Conservation (phyloP, 768 basidiomycete genomes). For the Fibroporia radiculosa region DNA sequence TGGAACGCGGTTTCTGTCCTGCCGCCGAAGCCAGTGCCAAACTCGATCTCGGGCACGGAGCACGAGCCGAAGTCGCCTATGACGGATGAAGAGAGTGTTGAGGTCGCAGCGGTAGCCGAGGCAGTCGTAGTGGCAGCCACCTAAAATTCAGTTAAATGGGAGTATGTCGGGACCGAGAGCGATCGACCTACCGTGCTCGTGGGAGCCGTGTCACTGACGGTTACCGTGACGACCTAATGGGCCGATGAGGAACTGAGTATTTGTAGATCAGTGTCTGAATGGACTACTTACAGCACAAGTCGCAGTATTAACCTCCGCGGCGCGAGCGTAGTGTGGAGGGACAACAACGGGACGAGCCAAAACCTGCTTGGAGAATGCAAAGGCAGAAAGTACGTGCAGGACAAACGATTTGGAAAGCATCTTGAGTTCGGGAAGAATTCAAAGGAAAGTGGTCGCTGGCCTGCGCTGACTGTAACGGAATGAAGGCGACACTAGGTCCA, state of each 20-base stretch:
- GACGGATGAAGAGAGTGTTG: conserved; percentile 4
- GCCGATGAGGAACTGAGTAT: too few species aligned
- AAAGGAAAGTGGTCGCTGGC: conserved; percentile 13
- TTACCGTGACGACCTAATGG: conserved; percentile 5
- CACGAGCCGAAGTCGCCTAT: conserved; percentile 9
- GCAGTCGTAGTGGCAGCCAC: conserved; percentile 5
- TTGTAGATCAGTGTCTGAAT: too few species aligned
- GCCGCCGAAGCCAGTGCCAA: conserved; percentile 46
- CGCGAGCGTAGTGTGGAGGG: too few species aligned
- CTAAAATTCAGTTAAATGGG: conserved; percentile 4
- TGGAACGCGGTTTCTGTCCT: conserved; percentile 48
- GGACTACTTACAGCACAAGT: too few species aligned
- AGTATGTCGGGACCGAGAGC: conserved; percentile 4
- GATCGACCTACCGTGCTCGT: neutral
- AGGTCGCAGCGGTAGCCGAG: conserved; percentile 10
- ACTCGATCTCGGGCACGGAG: conserved; percentile 45
- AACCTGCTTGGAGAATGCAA: conserved; percentile 24
- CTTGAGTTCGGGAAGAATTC: conserved; percentile 11
- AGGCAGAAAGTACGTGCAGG: conserved; percentile 11
- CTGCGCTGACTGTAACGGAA: conserved; percentile 13
- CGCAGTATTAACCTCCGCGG: too few species aligned
- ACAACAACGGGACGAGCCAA: conserved; percentile 27
- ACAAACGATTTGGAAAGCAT: conserved; percentile 17
- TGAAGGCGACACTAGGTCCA: conserved; percentile 39
- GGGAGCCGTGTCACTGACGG: neutral